Evolutionary conservation across 768 basidiomycete species (phyloP), one percentile per base, ranked within the genome.

Genomic region (Tylopilus plumbeoviolaceoides): DNA sequence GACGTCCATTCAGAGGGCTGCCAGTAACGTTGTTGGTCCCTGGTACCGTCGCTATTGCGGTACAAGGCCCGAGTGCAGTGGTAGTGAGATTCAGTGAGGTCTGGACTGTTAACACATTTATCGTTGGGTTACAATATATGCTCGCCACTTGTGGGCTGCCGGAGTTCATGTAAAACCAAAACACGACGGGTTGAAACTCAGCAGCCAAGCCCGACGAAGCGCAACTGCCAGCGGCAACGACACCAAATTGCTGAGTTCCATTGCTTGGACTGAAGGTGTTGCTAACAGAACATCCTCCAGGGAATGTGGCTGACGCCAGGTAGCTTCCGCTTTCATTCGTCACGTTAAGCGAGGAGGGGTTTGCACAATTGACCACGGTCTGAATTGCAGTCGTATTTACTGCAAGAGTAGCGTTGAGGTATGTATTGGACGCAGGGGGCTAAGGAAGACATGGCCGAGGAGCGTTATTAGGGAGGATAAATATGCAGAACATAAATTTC

Each of bases 91-190:
- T 69, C 33, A 75, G 74, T 0, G 67, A 70, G 0, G 76, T 78
- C 8, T 57, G 59, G 21, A 84, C 75, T 50, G 73, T 63, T 55
- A 72, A 76, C 2, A 74, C 62, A 5, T 66, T 54, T 44, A 88
- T 76, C 2, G 63, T 70, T 4, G 85, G 84, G 11, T 65, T 57
- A 60, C 86, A 88, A 56, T 87, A 85, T 7, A 86, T 74, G 4
- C 75, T 74, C 48, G 73, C 71, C 1, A 75, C 78, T 53, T 81
- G 71, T 12, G 70, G 63, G 21, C 55, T 68, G 17, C 65, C 59
- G 44, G 62, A 59, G 41, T 72, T 63, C 28, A 78, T 71, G 63
- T 75, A 85, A 63, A 65, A 85, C 84, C 85, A 88, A 59, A 87
- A 88, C 70, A 87, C 76, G 40, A 87, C 82, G 8, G 85, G 83